These are phyloP conservation scores for Pichia deserticola DNA, from an alignment of 805 yeast species.

Conservation along the genomic window DNA sequence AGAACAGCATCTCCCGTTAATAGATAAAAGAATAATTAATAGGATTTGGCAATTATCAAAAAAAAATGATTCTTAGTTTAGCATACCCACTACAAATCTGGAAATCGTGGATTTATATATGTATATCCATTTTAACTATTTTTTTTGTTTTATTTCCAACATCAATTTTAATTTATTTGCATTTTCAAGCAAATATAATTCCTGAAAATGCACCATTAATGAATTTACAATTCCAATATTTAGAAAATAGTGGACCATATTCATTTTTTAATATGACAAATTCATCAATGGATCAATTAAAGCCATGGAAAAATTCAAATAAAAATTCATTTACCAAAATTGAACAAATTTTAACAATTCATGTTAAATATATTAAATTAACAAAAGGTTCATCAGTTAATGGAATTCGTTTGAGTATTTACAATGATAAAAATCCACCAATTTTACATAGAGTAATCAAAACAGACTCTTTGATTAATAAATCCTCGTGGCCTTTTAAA, in stretches of 20 bases:
- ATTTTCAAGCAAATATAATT: slow-evolving; percentile 8
- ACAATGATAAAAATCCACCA: background rate
- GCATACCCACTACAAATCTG: slow-evolving; percentile 5
- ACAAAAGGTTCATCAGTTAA: slow-evolving; percentile 5
- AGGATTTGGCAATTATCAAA: background rate
- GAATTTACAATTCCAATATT: slow-evolving; percentile 9
- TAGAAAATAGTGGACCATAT: slow-evolving; percentile 8
- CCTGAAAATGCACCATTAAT: slow-evolving; percentile 8
- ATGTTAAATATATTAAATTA: slow-evolving; percentile 10
- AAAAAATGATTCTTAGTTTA: background rate
- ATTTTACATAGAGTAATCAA: background rate
- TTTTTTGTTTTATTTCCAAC: slow-evolving; percentile 10
- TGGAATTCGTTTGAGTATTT: slow-evolving; percentile 6
- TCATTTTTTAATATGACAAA: slow-evolving; percentile 5
- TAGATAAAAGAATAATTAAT: too few species aligned
- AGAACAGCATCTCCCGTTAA: too few species aligned
- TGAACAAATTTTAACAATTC: slow-evolving; percentile 9
- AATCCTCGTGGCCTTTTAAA: slow-evolving; percentile 6
- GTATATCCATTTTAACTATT: slow-evolving; percentile 1
- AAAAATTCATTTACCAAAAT: slow-evolving; percentile 10
- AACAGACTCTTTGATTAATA: background rate
- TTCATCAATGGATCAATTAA: background rate
- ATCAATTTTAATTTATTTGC: slow-evolving; percentile 9
- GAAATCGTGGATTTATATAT: slow-evolving; percentile 5
- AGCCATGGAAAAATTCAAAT: slow-evolving; percentile 9